phyloP scores from a whole-genome alignment of 129 eudicot species.

The Arctium minus region DNA sequence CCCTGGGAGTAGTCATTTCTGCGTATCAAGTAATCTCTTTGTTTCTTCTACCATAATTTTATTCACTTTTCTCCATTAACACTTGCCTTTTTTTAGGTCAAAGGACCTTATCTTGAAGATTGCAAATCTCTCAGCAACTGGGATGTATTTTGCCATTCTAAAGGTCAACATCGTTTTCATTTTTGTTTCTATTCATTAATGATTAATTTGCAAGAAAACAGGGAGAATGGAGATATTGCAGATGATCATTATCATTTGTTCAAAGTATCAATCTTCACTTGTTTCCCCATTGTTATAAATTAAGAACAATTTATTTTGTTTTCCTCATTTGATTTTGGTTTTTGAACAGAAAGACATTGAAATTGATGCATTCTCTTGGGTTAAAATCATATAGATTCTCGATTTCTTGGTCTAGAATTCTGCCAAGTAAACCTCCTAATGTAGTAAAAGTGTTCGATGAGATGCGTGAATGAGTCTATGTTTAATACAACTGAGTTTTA shows the following conservation, averaged over 20 bases:
- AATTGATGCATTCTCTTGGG: constrained; percentile 64
- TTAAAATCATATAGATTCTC: constrained; percentile 71
- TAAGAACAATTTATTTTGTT: neutral
- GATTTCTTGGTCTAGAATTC: constrained; percentile 83
- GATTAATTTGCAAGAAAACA: constrained; percentile 18
- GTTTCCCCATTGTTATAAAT: neutral
- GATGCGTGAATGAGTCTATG: too few relatives aligned
- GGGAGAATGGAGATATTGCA: constrained; percentile 66
- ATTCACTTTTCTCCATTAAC: neutral
- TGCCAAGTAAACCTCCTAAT: constrained; percentile 55
- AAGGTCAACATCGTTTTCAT: constrained; percentile 5
- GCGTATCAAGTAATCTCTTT: constrained; percentile 62
- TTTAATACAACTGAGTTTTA: too few relatives aligned
- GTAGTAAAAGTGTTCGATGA: too few relatives aligned
- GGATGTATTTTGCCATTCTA: constrained; percentile 53
- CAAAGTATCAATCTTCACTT: constrained; percentile 42
- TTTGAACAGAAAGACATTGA: constrained; percentile 76
- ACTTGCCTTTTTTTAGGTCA: constrained; percentile 39
- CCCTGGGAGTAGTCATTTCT: constrained; percentile 68
- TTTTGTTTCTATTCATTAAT: neutral
- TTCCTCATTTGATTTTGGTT: neutral
- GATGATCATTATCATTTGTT: constrained; percentile 81
- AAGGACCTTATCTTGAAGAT: constrained; percentile 88
- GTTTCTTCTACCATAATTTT: neutral
- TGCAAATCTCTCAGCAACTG: constrained; percentile 69